phyloP scores from a whole-genome alignment of 2,329 filamentous ascomycete species.

The Aspergillus oerlinghausenensis region DNA sequence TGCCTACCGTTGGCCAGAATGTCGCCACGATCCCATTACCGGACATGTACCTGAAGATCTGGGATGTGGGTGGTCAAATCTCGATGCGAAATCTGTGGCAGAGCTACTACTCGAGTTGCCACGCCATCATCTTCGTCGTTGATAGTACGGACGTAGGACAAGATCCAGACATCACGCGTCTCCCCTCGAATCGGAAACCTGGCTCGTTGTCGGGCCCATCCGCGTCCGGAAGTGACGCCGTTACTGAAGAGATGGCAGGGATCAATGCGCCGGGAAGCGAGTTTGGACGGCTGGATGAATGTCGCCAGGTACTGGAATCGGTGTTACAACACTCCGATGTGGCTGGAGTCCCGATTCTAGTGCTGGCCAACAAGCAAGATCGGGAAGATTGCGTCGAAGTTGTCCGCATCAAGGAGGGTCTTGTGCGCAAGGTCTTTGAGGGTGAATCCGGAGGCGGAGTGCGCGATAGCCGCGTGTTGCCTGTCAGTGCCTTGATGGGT shows the following conservation, averaged over 20 bases:
- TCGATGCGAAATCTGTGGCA: conserved; percentile 88
- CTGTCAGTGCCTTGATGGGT: conserved; percentile 77
- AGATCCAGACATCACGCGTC: conserved; percentile 64
- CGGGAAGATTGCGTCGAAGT: conserved; percentile 96
- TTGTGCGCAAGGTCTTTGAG: conserved; percentile 94
- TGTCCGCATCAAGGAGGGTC: conserved; percentile 91
- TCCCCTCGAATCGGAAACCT: conserved; percentile 30
- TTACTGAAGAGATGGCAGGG: conserved; percentile 31
- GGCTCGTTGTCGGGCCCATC: conserved; percentile 22
- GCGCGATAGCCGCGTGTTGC: conserved; percentile 83
- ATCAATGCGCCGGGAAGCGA: conserved; percentile 33
- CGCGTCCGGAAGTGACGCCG: conserved; percentile 14
- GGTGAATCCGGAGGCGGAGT: conserved; percentile 83
- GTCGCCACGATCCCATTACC: conserved; percentile 85
- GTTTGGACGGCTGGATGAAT: conserved; percentile 70
- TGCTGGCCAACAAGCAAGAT: conserved; percentile 97
- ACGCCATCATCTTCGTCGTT: conserved; percentile 97
- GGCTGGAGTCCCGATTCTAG: conserved; percentile 83
- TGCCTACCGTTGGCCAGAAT: conserved; percentile 96
- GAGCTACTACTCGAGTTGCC: conserved; percentile 87
- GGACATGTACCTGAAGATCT: conserved; percentile 96
- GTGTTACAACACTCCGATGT: conserved; percentile 84
- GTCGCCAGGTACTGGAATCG: conserved; percentile 80
- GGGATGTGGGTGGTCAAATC: conserved; percentile 95
- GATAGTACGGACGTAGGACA: conserved; percentile 85